Conservation (phyloP, 371 early-diverging fungal genomes). For the Mortierella polycephala region DNA sequence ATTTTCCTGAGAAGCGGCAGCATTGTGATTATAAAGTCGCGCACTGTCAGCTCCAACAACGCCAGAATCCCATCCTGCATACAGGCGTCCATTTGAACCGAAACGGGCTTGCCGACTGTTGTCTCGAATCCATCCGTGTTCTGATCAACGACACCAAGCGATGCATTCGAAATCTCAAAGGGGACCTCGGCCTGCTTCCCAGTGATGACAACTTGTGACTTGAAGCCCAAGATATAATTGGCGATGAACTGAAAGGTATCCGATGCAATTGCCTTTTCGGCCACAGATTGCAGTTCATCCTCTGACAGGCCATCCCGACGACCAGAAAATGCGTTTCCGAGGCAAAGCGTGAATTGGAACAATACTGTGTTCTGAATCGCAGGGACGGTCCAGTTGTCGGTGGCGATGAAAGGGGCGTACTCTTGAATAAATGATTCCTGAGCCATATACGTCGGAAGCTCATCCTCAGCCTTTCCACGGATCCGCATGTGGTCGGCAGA, state of each 20-base stretch:
- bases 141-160: conserved; percentile 50
- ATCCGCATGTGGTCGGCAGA: conserved; percentile 38
- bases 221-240: conserved; percentile 72
- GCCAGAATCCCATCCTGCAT: conserved; percentile 62
- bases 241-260: conserved; percentile 78
- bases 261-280: conserved; percentile 63
- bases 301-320: conserved; percentile 63
- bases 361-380: conserved; percentile 71
- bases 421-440: conserved; percentile 39
- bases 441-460: conserved; percentile 37
- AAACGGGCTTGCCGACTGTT: conserved; percentile 40
- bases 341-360: conserved; percentile 77
- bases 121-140: conserved; percentile 52
- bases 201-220: conserved; percentile 43
- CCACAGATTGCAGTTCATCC: conserved; percentile 65
- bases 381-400: conserved; percentile 61
- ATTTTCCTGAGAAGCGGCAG: conserved; percentile 68
- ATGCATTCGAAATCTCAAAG: conserved; percentile 54
- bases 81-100: conserved; percentile 25
- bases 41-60: conserved; percentile 64
- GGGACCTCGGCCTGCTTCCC: conserved; percentile 55
- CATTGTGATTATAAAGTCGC: conserved; percentile 65
- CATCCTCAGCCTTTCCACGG: conserved; percentile 37
- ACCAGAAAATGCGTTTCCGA: conserved; percentile 58
- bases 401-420: conserved; percentile 35